These are phyloP conservation scores for Fusarium sambucinum DNA, from an alignment of 2,329 filamentous ascomycete genomes.

Conservation along the genomic window DNA sequence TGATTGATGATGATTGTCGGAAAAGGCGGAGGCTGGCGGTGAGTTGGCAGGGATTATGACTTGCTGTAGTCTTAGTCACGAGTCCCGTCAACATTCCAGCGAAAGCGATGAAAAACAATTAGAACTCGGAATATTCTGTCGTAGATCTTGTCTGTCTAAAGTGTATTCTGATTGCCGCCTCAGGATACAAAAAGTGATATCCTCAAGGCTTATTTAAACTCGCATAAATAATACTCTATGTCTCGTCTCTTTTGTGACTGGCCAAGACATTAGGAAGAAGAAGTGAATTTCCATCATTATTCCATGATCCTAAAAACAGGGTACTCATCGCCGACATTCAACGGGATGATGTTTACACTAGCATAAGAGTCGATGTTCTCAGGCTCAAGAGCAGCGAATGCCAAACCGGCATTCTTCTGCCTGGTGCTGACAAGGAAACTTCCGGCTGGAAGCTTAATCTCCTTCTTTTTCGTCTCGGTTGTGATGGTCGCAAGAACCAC, in stretches of 20 bases:
- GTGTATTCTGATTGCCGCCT: background rate
- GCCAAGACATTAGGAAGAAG: background rate
- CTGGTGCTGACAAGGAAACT: slow-evolving; percentile 51
- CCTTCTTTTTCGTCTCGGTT: slow-evolving; percentile 26
- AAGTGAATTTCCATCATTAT: background rate
- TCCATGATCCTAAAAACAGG: slow-evolving; percentile 46
- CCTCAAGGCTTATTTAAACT: background rate
- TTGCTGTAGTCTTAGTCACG: slow-evolving; percentile 2
- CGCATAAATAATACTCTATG: background rate
- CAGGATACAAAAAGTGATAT: background rate
- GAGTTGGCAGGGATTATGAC: slow-evolving; percentile 1
- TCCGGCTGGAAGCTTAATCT: slow-evolving; percentile 46
- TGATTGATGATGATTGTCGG: slow-evolving; percentile 1
- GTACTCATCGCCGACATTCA: slow-evolving; percentile 49
- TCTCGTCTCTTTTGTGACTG: background rate
- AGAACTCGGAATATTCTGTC: background rate
- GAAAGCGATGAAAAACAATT: no score
- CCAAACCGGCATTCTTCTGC: slow-evolving; percentile 51
- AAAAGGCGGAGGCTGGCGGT: slow-evolving; percentile 14
- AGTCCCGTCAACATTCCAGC: background rate
- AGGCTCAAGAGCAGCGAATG: slow-evolving; percentile 50
- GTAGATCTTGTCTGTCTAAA: background rate
- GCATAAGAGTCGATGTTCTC: slow-evolving; percentile 53
- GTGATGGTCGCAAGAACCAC: slow-evolving; percentile 42
- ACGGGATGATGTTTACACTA: slow-evolving; percentile 49